Conservation (phyloP, 2,329 filamentous ascomycete species). For the Truncatella angustata region DNA sequence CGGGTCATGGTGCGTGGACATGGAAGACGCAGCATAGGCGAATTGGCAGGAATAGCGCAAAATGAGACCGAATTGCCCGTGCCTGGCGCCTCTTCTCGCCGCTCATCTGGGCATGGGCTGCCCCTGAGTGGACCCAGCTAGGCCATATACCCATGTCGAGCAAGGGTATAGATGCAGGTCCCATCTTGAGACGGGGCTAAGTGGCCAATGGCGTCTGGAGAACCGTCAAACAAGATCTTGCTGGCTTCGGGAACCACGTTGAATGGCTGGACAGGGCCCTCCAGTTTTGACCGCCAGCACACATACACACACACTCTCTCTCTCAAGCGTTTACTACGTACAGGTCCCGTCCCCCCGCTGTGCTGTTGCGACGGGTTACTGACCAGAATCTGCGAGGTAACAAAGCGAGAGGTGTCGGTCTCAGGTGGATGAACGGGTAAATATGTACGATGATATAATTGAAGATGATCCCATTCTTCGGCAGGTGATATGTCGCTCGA, state of each 20-base stretch:
- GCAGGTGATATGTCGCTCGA: not conserved
- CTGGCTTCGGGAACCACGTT: conserved; percentile 13
- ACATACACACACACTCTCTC: not conserved
- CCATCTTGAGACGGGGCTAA: conserved; percentile 26
- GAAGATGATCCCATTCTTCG: not conserved
- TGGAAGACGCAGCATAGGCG: not conserved
- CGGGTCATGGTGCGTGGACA: not conserved
- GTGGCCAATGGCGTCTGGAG: conserved; percentile 19
- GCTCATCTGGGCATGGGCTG: conserved; percentile 4
- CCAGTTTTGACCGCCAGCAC: conserved; percentile 2
- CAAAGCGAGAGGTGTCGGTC: not conserved
- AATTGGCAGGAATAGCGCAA: too few species aligned
- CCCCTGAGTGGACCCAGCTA: conserved; percentile 23
- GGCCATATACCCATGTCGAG: conserved; percentile 17
- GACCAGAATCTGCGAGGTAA: not conserved
- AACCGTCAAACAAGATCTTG: conserved; percentile 8
- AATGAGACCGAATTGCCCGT: too few species aligned
- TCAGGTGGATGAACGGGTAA: conserved; percentile 6
- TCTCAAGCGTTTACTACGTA: not conserved
- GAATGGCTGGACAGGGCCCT: conserved; percentile 5
- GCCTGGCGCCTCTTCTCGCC: too few species aligned
- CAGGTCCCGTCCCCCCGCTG: not conserved
- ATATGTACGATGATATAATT: conserved; percentile 5
- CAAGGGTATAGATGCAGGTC: conserved; percentile 31
- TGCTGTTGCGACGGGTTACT: not conserved